Evolutionary conservation across 2,329 filamentous ascomycete genomes (phyloP).

Genomic region (Zymoseptoria crescenta): DNA sequence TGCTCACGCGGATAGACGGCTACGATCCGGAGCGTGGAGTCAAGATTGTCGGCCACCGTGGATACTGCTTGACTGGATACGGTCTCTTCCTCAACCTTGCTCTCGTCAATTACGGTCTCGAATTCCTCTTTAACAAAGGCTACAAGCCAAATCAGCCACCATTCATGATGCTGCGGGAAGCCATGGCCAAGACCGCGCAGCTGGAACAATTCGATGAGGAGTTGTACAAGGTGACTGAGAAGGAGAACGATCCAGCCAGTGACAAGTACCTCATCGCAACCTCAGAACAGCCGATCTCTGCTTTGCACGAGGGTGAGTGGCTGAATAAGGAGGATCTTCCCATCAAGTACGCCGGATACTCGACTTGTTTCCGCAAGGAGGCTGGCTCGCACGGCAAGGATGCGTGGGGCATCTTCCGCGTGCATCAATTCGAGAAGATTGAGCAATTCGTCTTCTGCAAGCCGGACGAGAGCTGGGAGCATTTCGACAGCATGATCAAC

Average conservation of each 20-base stretch:
- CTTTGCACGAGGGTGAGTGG: slow-evolving; percentile 85
- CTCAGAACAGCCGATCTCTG: slow-evolving; percentile 90
- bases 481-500: slow-evolving; percentile 86
- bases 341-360: slow-evolving; percentile 82
- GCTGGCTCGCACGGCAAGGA: slow-evolving; percentile 86
- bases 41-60: slow-evolving; percentile 89
- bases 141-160: slow-evolving; percentile 58
- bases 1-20: slow-evolving; percentile 77
- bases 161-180: slow-evolving; percentile 88
- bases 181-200: slow-evolving; percentile 98
- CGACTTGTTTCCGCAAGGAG: slow-evolving; percentile 92
- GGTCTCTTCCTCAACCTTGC: slow-evolving; percentile 89
- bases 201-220: slow-evolving; percentile 97
- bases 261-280: slow-evolving; percentile 83
- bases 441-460: slow-evolving; percentile 76
- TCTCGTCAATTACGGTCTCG: slow-evolving; percentile 86
- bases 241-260: slow-evolving; percentile 68
- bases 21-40: slow-evolving; percentile 89
- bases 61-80: slow-evolving; percentile 85
- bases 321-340: slow-evolving; percentile 75
- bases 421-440: slow-evolving; percentile 95
- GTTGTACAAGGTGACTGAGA: slow-evolving; percentile 86
- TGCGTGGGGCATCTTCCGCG: slow-evolving; percentile 95
- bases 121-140: slow-evolving; percentile 74
- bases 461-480: slow-evolving; percentile 85